Percentiles rank a stretch among this genome's conserved stretches.
These are phyloP conservation scores for Hanseniaspora pseudoguilliermondii DNA, from an alignment of 805 yeast genomes.

Conservation along the genomic window DNA sequence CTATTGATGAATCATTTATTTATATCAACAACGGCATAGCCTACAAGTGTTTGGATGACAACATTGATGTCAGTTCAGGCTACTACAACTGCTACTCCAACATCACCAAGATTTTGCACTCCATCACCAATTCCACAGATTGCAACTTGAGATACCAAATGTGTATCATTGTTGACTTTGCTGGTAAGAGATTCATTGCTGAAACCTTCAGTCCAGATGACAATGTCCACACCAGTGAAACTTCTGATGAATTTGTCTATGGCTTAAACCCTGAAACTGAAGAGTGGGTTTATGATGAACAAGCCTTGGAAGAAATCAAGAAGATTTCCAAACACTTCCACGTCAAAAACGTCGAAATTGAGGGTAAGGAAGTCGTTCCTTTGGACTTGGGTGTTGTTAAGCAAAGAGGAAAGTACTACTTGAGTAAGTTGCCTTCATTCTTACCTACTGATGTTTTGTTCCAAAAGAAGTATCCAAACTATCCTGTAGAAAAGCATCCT, in stretches of 20 bases:
- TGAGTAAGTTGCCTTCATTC: constrained; percentile 71
- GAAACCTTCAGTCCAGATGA: constrained; percentile 92
- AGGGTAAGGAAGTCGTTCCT: constrained; percentile 32
- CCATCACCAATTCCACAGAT: neutral
- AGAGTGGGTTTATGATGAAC: constrained; percentile 42
- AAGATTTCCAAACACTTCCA: constrained; percentile 65
- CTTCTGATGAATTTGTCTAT: neutral
- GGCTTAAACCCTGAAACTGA: constrained; percentile 57
- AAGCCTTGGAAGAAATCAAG: constrained; percentile 44
- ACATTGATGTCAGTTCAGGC: neutral
- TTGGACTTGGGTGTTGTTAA: constrained; percentile 69
- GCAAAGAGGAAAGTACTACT: constrained; percentile 69
- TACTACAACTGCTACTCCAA: constrained; percentile 6
- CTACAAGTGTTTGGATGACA: constrained; percentile 3
- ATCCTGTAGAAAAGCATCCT: constrained; percentile 54
- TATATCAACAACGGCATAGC: constrained; percentile 7
- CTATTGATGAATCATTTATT: constrained; percentile 1
- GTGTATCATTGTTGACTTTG: constrained; percentile 78
- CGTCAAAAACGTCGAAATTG: constrained; percentile 52
- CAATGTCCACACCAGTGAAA: neutral
- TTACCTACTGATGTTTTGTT: constrained; percentile 78
- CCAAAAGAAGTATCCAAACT: constrained; percentile 36
- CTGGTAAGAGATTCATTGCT: constrained; percentile 77
- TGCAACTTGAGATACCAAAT: constrained; percentile 39
- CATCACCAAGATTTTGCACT: constrained; percentile 8